Evolutionary conservation across 2,329 filamentous ascomycete genomes (phyloP).

Genomic region (Cladophialophora chaetospira): DNA sequence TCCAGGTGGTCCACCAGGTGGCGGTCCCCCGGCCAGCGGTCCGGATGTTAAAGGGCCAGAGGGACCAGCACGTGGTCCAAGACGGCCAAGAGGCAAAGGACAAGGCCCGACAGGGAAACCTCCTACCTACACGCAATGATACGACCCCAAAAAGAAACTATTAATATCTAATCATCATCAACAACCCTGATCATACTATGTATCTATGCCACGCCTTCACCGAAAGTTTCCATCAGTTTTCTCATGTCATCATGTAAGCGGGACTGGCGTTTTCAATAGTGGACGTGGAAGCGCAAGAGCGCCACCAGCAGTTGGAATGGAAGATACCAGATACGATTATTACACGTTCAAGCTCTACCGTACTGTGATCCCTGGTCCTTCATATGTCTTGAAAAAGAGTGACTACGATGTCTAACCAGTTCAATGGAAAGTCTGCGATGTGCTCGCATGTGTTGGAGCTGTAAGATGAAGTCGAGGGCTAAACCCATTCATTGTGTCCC

Average conservation of each 20-base stretch:
- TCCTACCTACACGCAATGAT: conserved; percentile 8
- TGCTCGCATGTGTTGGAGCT: conserved; percentile 1
- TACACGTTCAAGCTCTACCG: not conserved
- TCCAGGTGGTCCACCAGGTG: conserved; percentile 25
- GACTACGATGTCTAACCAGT: not conserved
- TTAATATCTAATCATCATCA: conserved; percentile 25
- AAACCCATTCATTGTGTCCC: not conserved
- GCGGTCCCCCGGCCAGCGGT: conserved; percentile 23
- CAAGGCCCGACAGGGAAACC: conserved; percentile 17
- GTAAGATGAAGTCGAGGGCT: not conserved
- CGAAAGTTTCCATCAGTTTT: conserved; percentile 17
- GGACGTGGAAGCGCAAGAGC: conserved; percentile 22
- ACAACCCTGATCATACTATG: conserved; percentile 10
- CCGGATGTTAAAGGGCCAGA: conserved; percentile 19
- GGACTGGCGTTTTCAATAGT: conserved; percentile 22
- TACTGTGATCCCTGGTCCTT: not conserved
- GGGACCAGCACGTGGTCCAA: conserved; percentile 16
- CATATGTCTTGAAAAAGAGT: not conserved
- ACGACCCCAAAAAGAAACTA: conserved; percentile 18
- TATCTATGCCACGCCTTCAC: conserved; percentile 26
- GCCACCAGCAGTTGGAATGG: conserved; percentile 6
- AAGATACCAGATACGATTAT: too few species aligned
- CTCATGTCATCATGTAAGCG: conserved; percentile 29
- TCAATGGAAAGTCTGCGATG: not conserved
- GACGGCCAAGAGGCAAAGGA: conserved; percentile 9